Base-by-base conservation (phyloP, 306 rosid genomes). In the Corylus avellana region DNA sequence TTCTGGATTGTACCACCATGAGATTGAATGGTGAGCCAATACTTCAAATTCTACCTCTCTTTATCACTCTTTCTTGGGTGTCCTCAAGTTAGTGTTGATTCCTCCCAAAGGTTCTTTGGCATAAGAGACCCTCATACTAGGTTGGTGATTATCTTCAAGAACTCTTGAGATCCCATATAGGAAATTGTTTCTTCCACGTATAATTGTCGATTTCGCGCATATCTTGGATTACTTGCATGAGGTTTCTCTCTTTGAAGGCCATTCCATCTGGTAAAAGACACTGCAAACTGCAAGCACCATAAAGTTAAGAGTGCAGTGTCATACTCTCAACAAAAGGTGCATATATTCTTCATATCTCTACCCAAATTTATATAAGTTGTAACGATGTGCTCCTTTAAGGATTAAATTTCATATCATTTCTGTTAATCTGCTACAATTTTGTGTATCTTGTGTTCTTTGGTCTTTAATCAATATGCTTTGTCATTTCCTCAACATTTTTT, bases 161-260 rank as follows among this genome's bases (percentile, higher is more conserved):
- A 12, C 8, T 18, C 47, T 67, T 67, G 22, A 17, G 72, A 18
- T 7, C 49, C 27, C 46, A 5, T 42, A 42, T 42, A 5, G 46
- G 46, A 42, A 42, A 2, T 32, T 32, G 7, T 67, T 29, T 17
- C 20, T 67, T 67, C 72, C 50, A 37, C 27, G 27, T 17, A 64
- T 64, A 17, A 32, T 32, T 9, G 42, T 8, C 5, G 14, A n/a
- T 8, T 39, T 67, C 42, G 32, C 14, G 18, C 49, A 47, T 68
- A 44, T 53, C n/a, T 12, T 53, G 54, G 49, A 53, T 35, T 68
- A 62, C 66, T 50, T 20, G 14, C 2, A 2, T 27, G 42, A 18
- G 5, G 74, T 61, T 70, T 39, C 75, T 59, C 68, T 50, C 51
- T 85, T 56, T 42, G 78, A 83, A 70, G 81, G 73, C 49, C 66